These are phyloP conservation scores for Hypoxylon subgilvum DNA, from an alignment of 495 filamentous ascomycete species.

Conservation along the genomic window DNA sequence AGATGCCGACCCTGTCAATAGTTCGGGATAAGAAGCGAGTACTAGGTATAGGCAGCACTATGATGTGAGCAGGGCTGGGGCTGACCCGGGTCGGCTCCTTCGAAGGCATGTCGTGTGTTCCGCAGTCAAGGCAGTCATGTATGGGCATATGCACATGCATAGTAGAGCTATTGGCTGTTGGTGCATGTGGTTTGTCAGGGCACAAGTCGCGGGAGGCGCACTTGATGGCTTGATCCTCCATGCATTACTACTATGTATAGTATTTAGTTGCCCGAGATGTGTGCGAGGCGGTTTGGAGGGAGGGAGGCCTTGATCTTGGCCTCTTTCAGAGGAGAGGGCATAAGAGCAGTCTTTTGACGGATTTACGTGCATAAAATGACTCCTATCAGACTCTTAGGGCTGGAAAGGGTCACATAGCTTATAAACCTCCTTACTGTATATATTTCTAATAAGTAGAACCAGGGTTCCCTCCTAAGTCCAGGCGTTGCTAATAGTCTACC, in stretches of 20 bases:
- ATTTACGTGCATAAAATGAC: no score
- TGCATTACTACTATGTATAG: conserved; percentile 8
- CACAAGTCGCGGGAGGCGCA: conserved; percentile 2
- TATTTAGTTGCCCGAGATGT: conserved; percentile 13
- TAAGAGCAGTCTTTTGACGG: no score
- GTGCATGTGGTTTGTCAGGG: neutral
- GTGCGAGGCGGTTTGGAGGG: neutral
- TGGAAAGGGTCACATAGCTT: neutral
- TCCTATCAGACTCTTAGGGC: conserved; percentile 20
- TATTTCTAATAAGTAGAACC: conserved; percentile 12
- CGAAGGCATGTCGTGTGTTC: conserved; percentile 13
- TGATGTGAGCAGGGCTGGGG: conserved; percentile 16
- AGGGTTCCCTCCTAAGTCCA: conserved; percentile 8
- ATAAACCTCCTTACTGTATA: neutral
- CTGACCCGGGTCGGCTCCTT: no score
- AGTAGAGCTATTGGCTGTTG: neutral
- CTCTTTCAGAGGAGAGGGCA: conserved; percentile 8
- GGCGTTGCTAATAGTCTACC: neutral
- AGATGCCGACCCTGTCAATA: conserved; percentile 11
- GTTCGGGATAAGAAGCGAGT: neutral
- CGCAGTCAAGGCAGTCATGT: no score
- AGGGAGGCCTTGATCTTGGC: neutral
- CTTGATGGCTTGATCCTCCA: conserved; percentile 21
- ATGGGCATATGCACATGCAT: no score
- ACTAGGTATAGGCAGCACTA: no score